These are phyloP conservation scores for Zopfia rhizophila DNA, from an alignment of 2,329 filamentous ascomycete genomes.

Conservation along the genomic window DNA sequence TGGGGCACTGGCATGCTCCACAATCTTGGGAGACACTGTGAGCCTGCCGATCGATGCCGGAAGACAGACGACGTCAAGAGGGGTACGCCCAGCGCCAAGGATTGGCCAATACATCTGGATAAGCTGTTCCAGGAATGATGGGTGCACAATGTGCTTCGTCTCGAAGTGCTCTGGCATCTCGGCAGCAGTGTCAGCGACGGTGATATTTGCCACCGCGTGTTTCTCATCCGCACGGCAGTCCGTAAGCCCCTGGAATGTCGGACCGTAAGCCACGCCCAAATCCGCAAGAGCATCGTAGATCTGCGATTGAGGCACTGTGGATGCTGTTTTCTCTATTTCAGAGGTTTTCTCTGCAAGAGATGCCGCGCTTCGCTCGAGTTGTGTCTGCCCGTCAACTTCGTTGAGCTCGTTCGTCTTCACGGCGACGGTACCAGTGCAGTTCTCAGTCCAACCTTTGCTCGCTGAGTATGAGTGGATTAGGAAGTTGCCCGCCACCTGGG, in stretches of 20 bases:
- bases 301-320: slow-evolving; percentile 37
- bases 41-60: slow-evolving; percentile 37
- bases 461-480: slow-evolving; percentile 65
- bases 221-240: slow-evolving; percentile 55
- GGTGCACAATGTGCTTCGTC: slow-evolving; percentile 38
- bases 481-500: slow-evolving; percentile 49
- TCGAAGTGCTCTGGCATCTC: slow-evolving; percentile 44
- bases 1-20: slow-evolving; percentile 5
- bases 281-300: slow-evolving; percentile 61
- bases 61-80: slow-evolving; percentile 29
- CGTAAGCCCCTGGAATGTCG: slow-evolving; percentile 62
- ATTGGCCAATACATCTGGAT: slow-evolving; percentile 42
- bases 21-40: slow-evolving; percentile 28
- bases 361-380: slow-evolving; percentile 18
- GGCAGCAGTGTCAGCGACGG: slow-evolving; percentile 24
- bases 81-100: slow-evolving; percentile 21
- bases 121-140: slow-evolving; percentile 37
- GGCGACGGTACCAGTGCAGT: slow-evolving; percentile 59
- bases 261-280: slow-evolving; percentile 62
- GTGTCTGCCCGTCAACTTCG: slow-evolving; percentile 54
- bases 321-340: slow-evolving; percentile 29
- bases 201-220: slow-evolving; percentile 37
- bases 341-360: slow-evolving; percentile 13
- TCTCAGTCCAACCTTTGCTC: slow-evolving; percentile 66
- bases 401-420: slow-evolving; percentile 52